Evolutionary conservation across 805 yeast species (phyloP).

Genomic region (Metschnikowia peoriensis): DNA sequence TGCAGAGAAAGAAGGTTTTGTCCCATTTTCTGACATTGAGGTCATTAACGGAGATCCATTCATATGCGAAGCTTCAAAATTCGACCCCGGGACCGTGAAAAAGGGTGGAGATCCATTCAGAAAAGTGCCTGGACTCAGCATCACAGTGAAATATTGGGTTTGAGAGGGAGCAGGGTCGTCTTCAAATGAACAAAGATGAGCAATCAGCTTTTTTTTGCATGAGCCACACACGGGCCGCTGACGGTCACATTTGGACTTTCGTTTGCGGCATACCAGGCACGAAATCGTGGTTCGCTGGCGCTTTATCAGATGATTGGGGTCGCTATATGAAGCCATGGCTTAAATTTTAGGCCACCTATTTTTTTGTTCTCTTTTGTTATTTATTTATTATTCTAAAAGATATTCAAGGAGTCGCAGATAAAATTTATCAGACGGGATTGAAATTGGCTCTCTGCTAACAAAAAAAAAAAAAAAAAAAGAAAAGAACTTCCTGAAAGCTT

Average conservation of each 20-base stretch:
- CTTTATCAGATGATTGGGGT: constrained; percentile 21
- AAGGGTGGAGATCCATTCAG: background rate
- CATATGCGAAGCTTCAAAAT: background rate
- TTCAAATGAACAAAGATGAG: constrained; percentile 43
- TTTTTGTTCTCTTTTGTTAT: too few relatives aligned
- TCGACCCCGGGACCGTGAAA: background rate
- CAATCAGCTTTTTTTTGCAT: constrained; percentile 41
- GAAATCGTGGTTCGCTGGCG: constrained; percentile 42
- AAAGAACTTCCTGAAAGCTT: background rate
- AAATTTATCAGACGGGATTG: too few relatives aligned
- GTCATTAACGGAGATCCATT: background rate
- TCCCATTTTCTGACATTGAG: background rate
- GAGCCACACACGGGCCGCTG: constrained; percentile 43
- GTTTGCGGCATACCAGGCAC: constrained; percentile 44
- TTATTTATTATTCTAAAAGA: too few relatives aligned
- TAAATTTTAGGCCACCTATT: too few relatives aligned
- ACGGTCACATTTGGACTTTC: constrained; percentile 44
- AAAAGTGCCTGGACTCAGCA: background rate
- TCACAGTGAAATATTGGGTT: background rate
- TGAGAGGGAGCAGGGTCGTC: constrained; percentile 9
- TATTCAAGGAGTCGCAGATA: too few relatives aligned
- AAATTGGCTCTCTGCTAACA: too few relatives aligned
- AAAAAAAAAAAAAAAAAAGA: too few relatives aligned
- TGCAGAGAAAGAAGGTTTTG: background rate
- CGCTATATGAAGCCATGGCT: background rate